Evolutionary conservation across 2,329 filamentous ascomycete genomes (phyloP).

Genomic region (Ophiocordyceps polyrhachis-furcata): DNA sequence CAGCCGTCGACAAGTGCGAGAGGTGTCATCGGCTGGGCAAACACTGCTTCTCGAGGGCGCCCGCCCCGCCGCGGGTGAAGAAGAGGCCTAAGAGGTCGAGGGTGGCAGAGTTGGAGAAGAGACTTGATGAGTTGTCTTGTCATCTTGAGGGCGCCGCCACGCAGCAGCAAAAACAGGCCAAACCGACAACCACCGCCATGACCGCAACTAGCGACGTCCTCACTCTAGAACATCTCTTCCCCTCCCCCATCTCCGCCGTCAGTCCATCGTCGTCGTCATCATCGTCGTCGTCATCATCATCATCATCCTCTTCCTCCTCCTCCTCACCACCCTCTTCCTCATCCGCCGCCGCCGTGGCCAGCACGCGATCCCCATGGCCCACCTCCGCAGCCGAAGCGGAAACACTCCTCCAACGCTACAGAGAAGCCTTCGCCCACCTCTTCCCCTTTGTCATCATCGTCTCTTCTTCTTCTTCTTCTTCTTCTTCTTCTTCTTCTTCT

Average conservation of each 20-base stretch:
- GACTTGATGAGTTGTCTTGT: constrained; percentile 28
- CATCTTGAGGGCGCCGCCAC: constrained; percentile 18
- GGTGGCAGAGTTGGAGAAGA: constrained; percentile 30
- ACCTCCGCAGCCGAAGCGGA: constrained; percentile 18
- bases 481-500: constrained; percentile 13
- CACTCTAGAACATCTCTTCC: constrained; percentile 18
- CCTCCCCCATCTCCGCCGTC: constrained; percentile 8
- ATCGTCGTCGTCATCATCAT: constrained; percentile 1
- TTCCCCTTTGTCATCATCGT: constrained; percentile 28
- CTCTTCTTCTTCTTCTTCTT: constrained; percentile 12
- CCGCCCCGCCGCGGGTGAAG: constrained; percentile 27
- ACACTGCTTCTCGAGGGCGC: constrained; percentile 25
- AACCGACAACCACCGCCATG: neutral
- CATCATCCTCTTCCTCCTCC: neutral
- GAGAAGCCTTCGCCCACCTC: constrained; percentile 13
- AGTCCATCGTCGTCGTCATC: neutral
- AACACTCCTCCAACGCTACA: constrained; percentile 18
- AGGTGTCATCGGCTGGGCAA: constrained; percentile 31
- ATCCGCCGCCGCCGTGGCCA: constrained; percentile 20
- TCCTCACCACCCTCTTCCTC: neutral
- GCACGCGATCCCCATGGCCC: neutral
- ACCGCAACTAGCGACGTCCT: constrained; percentile 4
- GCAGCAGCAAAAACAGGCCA: neutral
- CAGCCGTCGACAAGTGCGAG: constrained; percentile 23
- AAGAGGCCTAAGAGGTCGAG: constrained; percentile 27